Evolutionary conservation across 768 basidiomycete genomes (phyloP), one percentile per base, ranked within the genome.

Genomic region (Coprinellus micaceus): DNA sequence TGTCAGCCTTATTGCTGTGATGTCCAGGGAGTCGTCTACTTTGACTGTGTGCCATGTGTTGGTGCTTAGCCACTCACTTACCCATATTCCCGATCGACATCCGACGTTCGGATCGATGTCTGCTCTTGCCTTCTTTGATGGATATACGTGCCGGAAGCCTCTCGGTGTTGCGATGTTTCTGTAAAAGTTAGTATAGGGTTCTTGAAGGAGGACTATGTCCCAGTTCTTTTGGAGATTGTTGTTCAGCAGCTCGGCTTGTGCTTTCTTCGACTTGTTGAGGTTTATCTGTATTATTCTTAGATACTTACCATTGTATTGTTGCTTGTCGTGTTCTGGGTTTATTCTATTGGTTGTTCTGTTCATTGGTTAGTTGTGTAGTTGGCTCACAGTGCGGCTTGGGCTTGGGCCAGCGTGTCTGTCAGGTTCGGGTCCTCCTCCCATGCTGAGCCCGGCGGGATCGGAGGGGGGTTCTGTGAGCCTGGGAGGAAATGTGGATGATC

Each of bases 151-250:
- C 2, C 59, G 6, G 48, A 56, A 68, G 1, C 58, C 57, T 4
- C 41, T 53, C 4, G 63, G 66, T 0, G 62, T 65, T 4, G 54
- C 30, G 1, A 66, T 62, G 45, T 61, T 24, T 11, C 62, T 44
- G 15, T 51, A 53, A 29, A 26, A 39, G 55, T 71, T 66, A 2
- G 73, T 56, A 54, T 69, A 63, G 1, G 75, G 77, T 67, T 78
- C 77, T 61, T 79, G 76, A 10, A 78, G 17, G 0, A 65, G 58
- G 0, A 74, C 29, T 0, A 79, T 64, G 58, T 78, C 70, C 41
- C 57, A 70, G 3, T 68, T 26, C 0, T 60, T 50, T 1, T 12
- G 33, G 2, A 59, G 52, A 11, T 30, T 30, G 22, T 46, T 25
- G 21, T 64, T 64, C 1, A 60, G 39, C 11, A 64, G 56, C 2